phyloP scores from a whole-genome alignment of 108 stramenopile species.

The Fistulifera solaris region DNA sequence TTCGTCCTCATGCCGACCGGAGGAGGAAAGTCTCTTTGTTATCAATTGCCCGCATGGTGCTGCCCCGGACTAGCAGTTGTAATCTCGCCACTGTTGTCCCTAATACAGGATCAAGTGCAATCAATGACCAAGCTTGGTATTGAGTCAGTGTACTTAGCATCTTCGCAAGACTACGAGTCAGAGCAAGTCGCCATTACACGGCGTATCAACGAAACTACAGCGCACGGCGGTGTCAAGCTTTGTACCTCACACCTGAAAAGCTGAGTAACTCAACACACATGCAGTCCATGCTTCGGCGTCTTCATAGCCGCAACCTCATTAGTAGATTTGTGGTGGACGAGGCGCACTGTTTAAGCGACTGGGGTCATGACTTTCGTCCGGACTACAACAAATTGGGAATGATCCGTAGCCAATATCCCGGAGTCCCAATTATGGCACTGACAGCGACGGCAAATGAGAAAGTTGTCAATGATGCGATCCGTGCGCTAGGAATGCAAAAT shows the following conservation, averaged over 20 bases:
- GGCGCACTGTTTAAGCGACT: slow-evolving; percentile 82
- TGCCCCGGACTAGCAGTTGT: slow-evolving; percentile 89
- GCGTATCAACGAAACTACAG: slow-evolving; percentile 40
- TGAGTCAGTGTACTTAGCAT: slow-evolving; percentile 70
- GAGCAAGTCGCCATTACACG: slow-evolving; percentile 58
- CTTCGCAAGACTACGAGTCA: slow-evolving; percentile 67
- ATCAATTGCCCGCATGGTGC: slow-evolving; percentile 96
- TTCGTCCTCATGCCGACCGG: slow-evolving; percentile 99
- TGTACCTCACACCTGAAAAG: slow-evolving; percentile 99
- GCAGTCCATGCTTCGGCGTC: slow-evolving; percentile 50
- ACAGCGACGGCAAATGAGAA: slow-evolving; percentile 98
- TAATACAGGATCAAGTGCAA: slow-evolving; percentile 97
- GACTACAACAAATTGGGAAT: slow-evolving; percentile 86
- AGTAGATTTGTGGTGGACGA: slow-evolving; percentile 98
- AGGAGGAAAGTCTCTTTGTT: slow-evolving; percentile 86
- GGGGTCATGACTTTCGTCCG: slow-evolving; percentile 68
- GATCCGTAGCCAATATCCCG: slow-evolving; percentile 85
- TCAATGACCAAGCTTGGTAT: slow-evolving; percentile 78
- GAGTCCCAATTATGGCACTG: slow-evolving; percentile 92
- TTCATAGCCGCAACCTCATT: slow-evolving; percentile 56
- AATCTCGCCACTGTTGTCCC: slow-evolving; percentile 89
- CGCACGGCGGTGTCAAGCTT: slow-evolving; percentile 86
- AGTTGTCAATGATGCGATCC: slow-evolving; percentile 85
- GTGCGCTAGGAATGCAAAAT: slow-evolving; percentile 71
- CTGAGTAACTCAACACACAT: slow-evolving; percentile 66